Base-by-base conservation (phyloP, 139 green algal genomes). In the Desmodesmus armatus region DNA sequence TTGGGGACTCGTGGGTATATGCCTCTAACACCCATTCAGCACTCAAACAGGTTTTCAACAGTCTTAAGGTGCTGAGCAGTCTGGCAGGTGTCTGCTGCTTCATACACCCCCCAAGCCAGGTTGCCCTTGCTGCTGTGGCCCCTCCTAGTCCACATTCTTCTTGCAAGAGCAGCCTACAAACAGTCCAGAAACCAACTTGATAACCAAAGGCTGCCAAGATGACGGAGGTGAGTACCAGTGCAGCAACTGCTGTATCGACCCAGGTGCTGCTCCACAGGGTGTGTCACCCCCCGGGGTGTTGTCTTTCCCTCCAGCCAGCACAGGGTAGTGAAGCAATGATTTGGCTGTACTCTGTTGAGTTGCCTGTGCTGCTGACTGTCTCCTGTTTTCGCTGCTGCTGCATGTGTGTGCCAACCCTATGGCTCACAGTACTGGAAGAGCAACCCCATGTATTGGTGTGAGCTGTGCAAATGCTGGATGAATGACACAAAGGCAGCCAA, bases 381-480 rank as follows among this genome's bases (percentile, higher is more conserved):
- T 23, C 58, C 23, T 7, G 31, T 9, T 31, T 35, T 66, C 27
- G n/a, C n/a, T n/a, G 4, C 31, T 44, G 63, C 63, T 44, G 63
- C 63, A 72, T 72, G 7, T 72, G 58, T 31, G 31, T 21, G 5
- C 31, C 63, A 44, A n/a, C n/a, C n/a, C n/a, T n/a, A n/a, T n/a
- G n/a, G n/a, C n/a, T n/a, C n/a, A n/a, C n/a, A 93, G 87, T 82
- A 53, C 15, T 93, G 90, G 90, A 91, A 89, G n/a, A 87, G 72
- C 83, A 91, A 93, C 44, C 70, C 87, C 27, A 93, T 91, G 87
- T 80, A 91, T 49, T 93, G 87, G 87, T 92, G 90, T 69, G 91
- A 94, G 21, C 60, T 94, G 65, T 94, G 91, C 87, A 84, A 83
- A 53, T 91, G 86, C 41, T 94, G 91, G 91, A 85, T 94, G 81